Conservation (phyloP, 1,284 basidiomycete species). For the Cutaneotrichosporon sp. region DNA sequence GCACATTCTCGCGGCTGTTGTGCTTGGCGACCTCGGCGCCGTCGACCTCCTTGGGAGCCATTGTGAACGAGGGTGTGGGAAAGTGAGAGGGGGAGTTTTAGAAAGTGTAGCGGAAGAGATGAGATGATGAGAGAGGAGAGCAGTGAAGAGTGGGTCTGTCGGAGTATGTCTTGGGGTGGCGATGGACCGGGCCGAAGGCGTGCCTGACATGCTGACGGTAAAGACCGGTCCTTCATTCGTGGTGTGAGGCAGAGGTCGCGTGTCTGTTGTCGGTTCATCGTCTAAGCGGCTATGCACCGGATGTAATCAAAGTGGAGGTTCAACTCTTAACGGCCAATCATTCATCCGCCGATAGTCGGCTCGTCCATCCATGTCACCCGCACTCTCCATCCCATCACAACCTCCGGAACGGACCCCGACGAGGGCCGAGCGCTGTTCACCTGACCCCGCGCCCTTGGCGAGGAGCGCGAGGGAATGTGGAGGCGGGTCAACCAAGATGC, state of each 20-base stretch:
- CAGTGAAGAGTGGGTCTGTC: too few species aligned
- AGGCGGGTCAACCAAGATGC: not conserved
- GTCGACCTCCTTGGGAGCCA: slow-evolving; percentile 31
- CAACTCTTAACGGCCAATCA: too few species aligned
- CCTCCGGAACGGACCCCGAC: not conserved
- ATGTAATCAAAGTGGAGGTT: too few species aligned
- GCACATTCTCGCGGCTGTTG: slow-evolving; percentile 49
- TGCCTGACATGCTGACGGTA: too few species aligned
- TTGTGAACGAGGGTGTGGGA: not conserved
- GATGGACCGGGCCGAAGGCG: too few species aligned
- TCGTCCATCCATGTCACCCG: not conserved
- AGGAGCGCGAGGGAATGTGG: not conserved
- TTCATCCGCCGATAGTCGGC: not conserved
- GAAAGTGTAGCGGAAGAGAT: not conserved
- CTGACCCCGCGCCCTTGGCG: too few species aligned
- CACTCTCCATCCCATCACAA: not conserved
- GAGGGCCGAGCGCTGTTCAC: not conserved
- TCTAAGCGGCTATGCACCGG: too few species aligned
- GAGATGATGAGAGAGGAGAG: not conserved
- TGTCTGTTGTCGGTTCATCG: too few species aligned
- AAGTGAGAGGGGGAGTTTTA: not conserved
- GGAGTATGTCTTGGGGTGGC: too few species aligned
- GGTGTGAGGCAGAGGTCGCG: too few species aligned
- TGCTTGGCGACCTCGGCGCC: slow-evolving; percentile 52
- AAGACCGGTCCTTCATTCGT: too few species aligned